Evolutionary conservation across 768 basidiomycete genomes (phyloP).

Genomic region (Pisolithus albus): DNA sequence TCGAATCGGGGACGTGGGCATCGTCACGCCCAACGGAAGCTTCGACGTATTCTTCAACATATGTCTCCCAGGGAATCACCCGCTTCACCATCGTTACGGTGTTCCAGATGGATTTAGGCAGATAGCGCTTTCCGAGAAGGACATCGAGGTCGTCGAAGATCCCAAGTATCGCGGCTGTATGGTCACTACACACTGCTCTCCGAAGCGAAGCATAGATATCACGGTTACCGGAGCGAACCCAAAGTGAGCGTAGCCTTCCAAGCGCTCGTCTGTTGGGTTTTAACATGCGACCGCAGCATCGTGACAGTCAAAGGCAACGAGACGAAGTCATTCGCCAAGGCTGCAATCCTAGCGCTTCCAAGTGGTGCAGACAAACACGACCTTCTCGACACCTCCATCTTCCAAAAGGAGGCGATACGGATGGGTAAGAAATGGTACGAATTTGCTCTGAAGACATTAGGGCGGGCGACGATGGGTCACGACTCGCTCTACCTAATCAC

Average conservation of each 20-base stretch:
- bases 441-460: conserved; percentile 7
- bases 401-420: conserved; percentile 12
- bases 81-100: conserved; percentile 15
- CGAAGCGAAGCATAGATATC: not conserved
- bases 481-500: conserved; percentile 22
- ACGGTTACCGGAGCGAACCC: not conserved
- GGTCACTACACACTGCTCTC: not conserved
- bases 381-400: conserved; percentile 2
- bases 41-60: conserved; percentile 31
- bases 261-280: not conserved
- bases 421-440: conserved; percentile 21
- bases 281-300: too few species aligned
- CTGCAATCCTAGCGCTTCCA: conserved; percentile 25
- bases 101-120: conserved; percentile 21
- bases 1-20: conserved; percentile 30
- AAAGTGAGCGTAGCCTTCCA: not conserved
- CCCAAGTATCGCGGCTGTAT: not conserved
- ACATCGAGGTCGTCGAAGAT: not conserved
- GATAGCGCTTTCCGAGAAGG: conserved; percentile 5
- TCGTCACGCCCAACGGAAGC: conserved; percentile 16
- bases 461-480: not conserved
- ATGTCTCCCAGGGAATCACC: conserved; percentile 20
- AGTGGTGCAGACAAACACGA: conserved; percentile 17
- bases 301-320: not conserved
- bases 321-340: conserved; percentile 12